Base-by-base conservation (phyloP, 1,284 basidiomycete species). In the Sphaerobolus stellatus region DNA sequence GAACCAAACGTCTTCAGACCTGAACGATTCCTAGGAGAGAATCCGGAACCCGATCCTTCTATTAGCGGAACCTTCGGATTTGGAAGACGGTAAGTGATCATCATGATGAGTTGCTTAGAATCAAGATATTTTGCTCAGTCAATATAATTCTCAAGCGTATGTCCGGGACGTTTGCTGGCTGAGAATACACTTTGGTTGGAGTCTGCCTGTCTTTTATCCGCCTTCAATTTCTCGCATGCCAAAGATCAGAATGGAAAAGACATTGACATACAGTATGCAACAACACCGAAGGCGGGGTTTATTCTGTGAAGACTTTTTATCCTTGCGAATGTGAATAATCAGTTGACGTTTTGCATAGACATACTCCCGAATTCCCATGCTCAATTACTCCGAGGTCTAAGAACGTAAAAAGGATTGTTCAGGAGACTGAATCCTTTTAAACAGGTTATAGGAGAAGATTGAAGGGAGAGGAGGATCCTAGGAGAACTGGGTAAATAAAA, bases 1-100 rank as follows among this genome's bases (percentile, higher is more conserved):
- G 65, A 69, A 51, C 65, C 67, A 16, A 52, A 56, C 28, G 58
- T 58, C 4, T 69, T 65, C 57, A 57, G 62, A 25, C 66, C 68
- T 14, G 65, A 69, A 51, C 59, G 68, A 4, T 68, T 64, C 56
- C 61, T 66, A 28, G 50, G 30, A 9, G 46, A 57, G 25, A 63
- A 29, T 2, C 52, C 56, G 11, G 59, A 59, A 59, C 64, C 61
- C 18, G 81, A 85, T 66, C 82, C 83, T 38, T 11, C 41, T 18
- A 11, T 43, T 7, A 44, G 49, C 5, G 51, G 51, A 13, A 18
- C 18, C 2, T 61, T 61, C 41, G 59, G 59, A 8, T 61, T 61
- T 29, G 59, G 59, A 5, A 58, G 59, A 33, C 55, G 59, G 56
- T 57, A 43, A 27, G 56, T 57, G 22, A 38, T 25, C 25, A 24